These are phyloP conservation scores for Sherardia arvensis DNA, from an alignment of 257 asterid species.

Conservation along the genomic window DNA sequence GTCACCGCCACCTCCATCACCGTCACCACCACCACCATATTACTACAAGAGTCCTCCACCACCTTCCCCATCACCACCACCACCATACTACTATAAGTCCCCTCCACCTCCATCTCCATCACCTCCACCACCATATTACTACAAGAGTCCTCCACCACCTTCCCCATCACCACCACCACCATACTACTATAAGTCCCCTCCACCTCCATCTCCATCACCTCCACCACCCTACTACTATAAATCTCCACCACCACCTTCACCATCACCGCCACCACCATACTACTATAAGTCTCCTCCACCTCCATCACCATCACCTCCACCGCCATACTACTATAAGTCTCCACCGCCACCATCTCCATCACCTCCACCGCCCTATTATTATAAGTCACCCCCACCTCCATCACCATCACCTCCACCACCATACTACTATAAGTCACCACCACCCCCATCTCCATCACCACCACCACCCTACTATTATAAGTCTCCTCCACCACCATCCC, in stretches of 20 bases:
- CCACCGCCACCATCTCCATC: conserved; percentile 31
- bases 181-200: conserved; percentile 47
- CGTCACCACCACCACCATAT: conserved; percentile 3
- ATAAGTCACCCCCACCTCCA: conserved; percentile 27
- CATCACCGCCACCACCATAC: conserved; percentile 33
- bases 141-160: conserved; percentile 39
- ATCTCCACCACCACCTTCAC: conserved; percentile 25
- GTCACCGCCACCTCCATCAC: conserved; percentile 36
- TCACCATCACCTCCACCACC: conserved; percentile 24
- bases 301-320: conserved; percentile 8
- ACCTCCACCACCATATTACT: conserved; percentile 4
- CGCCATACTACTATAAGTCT: conserved; percentile 15
- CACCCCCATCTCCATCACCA: conserved; percentile 19
- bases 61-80: background rate
- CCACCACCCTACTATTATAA: conserved; percentile 16
- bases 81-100: conserved; percentile 15
- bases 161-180: conserved; percentile 33
- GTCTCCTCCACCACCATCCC: background rate
- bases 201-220: conserved; percentile 24
- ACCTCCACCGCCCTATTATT: background rate
- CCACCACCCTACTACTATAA: conserved; percentile 14
- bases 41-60: conserved; percentile 49
- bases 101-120: conserved; percentile 4
- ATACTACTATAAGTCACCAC: conserved; percentile 21
- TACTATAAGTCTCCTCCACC: conserved; percentile 50